phyloP scores from a whole-genome alignment of 2,329 filamentous ascomycete genomes.

The Pestalotiopsis sp. region DNA sequence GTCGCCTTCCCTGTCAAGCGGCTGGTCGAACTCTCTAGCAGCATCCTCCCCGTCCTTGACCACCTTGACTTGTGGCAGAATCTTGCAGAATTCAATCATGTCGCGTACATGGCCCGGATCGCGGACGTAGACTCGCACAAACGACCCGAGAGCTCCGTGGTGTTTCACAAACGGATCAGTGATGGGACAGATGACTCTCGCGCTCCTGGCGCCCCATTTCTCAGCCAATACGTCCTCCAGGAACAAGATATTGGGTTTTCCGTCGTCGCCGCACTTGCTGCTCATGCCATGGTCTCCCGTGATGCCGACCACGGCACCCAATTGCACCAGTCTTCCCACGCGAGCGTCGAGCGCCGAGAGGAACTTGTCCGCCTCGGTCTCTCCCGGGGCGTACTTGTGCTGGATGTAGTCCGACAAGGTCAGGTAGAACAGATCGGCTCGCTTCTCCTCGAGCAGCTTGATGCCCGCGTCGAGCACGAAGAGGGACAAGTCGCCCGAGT shows the following conservation, averaged over 20 bases:
- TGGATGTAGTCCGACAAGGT: slow-evolving; percentile 48
- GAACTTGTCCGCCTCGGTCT: slow-evolving; percentile 38
- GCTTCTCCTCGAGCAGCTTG: slow-evolving; percentile 39
- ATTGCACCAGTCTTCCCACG: slow-evolving; percentile 31
- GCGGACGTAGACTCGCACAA: slow-evolving; percentile 42
- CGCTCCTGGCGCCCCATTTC: slow-evolving; percentile 31
- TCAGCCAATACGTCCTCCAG: slow-evolving; percentile 38
- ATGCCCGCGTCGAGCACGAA: slow-evolving; percentile 46
- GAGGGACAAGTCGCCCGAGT: slow-evolving; percentile 45
- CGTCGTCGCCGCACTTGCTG: slow-evolving; percentile 35
- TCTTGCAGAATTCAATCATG: background rate
- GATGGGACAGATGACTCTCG: slow-evolving; percentile 45
- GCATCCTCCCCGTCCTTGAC: slow-evolving; percentile 32
- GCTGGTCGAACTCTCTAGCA: slow-evolving; percentile 37
- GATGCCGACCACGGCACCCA: slow-evolving; percentile 39
- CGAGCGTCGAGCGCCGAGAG: slow-evolving; percentile 35
- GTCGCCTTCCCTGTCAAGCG: slow-evolving; percentile 41
- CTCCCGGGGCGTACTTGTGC: slow-evolving; percentile 42
- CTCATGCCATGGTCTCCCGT: slow-evolving; percentile 48
- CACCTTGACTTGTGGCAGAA: background rate
- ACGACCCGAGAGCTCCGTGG: slow-evolving; percentile 43
- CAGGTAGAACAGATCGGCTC: slow-evolving; percentile 43
- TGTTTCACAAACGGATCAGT: slow-evolving; percentile 45
- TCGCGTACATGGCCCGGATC: slow-evolving; percentile 19
- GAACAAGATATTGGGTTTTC: slow-evolving; percentile 40